phyloP scores from a whole-genome alignment of 1,139 yeast genomes.

The Suhomyces choctaworum region DNA sequence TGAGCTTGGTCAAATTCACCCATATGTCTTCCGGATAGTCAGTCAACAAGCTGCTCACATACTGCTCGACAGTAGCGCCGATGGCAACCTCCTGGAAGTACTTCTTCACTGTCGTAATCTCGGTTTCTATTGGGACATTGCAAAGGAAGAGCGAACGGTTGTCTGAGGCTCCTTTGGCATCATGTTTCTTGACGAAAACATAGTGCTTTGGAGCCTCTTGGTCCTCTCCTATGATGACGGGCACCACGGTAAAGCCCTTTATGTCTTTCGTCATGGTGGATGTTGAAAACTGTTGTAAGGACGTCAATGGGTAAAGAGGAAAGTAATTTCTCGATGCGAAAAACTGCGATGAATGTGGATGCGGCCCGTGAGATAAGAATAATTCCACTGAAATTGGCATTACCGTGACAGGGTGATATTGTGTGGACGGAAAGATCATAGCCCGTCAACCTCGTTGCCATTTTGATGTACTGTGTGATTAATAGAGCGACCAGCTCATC shows the following conservation, averaged over 20 bases:
- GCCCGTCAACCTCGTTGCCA: too few relatives aligned
- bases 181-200: constrained; percentile 66
- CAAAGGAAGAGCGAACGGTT: constrained; percentile 63
- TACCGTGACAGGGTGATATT: too few relatives aligned
- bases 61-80: constrained; percentile 60
- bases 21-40: constrained; percentile 52
- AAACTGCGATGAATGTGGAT: too few relatives aligned
- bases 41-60: constrained; percentile 37
- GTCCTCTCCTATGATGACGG: constrained; percentile 29
- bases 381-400: too few relatives aligned
- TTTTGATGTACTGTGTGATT: too few relatives aligned
- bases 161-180: constrained; percentile 34
- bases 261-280: constrained; percentile 31
- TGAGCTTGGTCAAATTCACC: constrained; percentile 58
- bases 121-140: constrained; percentile 70
- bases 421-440: too few relatives aligned
- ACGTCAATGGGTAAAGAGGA: background rate
- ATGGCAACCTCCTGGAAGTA: constrained; percentile 61
- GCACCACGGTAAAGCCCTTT: constrained; percentile 57
- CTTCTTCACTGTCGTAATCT: constrained; percentile 51
- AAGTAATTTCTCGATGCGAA: constrained; percentile 3
- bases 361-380: too few relatives aligned
- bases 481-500: too few relatives aligned
- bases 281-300: background rate
- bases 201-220: constrained; percentile 44